These are phyloP conservation scores for Blastomyces emzantsi DNA, from an alignment of 2,329 filamentous ascomycete genomes.

Conservation along the genomic window DNA sequence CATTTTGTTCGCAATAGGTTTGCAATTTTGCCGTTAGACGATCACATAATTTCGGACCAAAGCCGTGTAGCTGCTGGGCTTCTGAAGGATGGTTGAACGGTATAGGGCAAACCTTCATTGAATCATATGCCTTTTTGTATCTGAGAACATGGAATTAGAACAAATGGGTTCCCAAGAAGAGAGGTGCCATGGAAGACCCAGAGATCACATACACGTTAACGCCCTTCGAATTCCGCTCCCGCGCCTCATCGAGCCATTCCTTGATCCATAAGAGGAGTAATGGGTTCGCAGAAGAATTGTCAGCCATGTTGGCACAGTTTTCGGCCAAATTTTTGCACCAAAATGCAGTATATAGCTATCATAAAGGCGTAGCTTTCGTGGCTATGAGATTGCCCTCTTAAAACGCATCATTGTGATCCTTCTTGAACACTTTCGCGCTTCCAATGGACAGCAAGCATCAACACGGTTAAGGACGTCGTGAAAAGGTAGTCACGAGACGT, in stretches of 20 bases:
- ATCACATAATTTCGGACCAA: conserved; percentile 62
- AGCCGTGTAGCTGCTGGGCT: conserved; percentile 61
- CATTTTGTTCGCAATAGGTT: conserved; percentile 55
- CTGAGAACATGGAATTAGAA: conserved; percentile 27
- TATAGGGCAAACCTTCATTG: conserved; percentile 65
- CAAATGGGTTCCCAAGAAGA: neutral
- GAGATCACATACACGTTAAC: conserved; percentile 40
- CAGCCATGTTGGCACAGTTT: conserved; percentile 12
- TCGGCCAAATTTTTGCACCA: neutral
- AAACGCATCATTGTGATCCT: neutral
- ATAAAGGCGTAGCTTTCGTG: neutral
- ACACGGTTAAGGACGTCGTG: neutral
- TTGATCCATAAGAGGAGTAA: conserved; percentile 64
- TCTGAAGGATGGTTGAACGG: conserved; percentile 63
- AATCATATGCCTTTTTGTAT: conserved; percentile 67
- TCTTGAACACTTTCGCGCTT: neutral
- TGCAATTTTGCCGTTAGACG: conserved; percentile 53
- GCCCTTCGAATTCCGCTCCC: conserved; percentile 61
- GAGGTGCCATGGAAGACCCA: neutral
- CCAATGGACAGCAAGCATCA: neutral
- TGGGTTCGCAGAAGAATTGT: conserved; percentile 54
- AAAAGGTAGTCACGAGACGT: conserved; percentile 7
- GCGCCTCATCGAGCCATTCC: conserved; percentile 64
- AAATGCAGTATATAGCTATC: neutral
- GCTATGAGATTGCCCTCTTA: neutral